Percentiles rank a stretch among this genome's conserved stretches.
phyloP scores from a whole-genome alignment of 306 rosid species.

The Hippophae gyantsensis region DNA sequence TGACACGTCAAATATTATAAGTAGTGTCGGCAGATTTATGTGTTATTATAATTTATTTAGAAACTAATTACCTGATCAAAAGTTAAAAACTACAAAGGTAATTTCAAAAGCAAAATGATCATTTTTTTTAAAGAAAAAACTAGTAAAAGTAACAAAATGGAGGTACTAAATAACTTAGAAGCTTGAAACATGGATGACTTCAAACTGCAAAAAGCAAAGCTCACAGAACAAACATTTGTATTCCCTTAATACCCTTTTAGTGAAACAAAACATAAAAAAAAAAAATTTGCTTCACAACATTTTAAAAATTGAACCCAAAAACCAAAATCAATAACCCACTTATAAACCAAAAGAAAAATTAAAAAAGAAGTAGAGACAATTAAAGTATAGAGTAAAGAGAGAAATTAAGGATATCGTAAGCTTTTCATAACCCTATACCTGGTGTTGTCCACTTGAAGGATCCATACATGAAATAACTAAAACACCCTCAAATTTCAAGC shows the following conservation, averaged over 20 bases:
- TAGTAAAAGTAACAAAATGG: neutral
- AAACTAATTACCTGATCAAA: too few species aligned
- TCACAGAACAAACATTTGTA: neutral
- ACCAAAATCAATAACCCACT: neutral
- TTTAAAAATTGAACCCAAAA: slow-evolving; percentile 6
- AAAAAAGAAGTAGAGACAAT: neutral
- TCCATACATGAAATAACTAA: slow-evolving; percentile 50
- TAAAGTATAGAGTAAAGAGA: neutral
- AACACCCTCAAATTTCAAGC: neutral
- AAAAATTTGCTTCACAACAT: neutral
- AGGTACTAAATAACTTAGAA: neutral
- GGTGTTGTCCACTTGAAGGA: slow-evolving; percentile 64
- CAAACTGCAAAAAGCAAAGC: neutral
- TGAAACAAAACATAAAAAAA: neutral
- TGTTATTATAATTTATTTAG: too few species aligned
- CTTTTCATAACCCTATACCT: slow-evolving; percentile 31
- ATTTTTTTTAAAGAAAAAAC: neutral
- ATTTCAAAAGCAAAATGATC: too few species aligned
- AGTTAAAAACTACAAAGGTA: too few species aligned
- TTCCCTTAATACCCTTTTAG: neutral
- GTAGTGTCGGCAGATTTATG: too few species aligned
- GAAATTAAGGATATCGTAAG: neutral
- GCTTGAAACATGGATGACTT: neutral
- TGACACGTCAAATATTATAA: too few species aligned
- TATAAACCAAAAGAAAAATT: neutral